A percentile compares a stretch with the other conserved stretches of the same genome.
Evolutionary conservation across 805 yeast species (phyloP).

Genomic region (Myxozyma geophila): DNA sequence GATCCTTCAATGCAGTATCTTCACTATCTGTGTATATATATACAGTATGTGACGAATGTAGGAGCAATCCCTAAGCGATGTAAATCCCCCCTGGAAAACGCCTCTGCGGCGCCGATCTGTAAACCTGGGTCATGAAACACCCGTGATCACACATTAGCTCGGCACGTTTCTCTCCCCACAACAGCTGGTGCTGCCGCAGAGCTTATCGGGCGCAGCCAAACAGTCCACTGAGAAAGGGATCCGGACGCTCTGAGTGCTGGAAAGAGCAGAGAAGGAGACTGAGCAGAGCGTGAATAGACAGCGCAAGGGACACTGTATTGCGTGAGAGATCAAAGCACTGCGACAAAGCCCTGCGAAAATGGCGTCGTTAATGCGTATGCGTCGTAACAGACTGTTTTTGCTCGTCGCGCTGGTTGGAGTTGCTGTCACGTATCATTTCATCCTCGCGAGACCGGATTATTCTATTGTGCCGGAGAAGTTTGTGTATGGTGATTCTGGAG

Average conservation of each 20-base stretch:
- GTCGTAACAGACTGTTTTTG: conserved; percentile 20
- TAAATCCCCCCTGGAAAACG: conserved; percentile 6
- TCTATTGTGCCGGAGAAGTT: conserved; percentile 21
- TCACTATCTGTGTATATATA: too few species aligned
- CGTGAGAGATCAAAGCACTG: not conserved
- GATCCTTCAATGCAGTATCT: too few species aligned
- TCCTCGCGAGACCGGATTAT: not conserved
- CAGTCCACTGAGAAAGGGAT: too few species aligned
- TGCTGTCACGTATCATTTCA: conserved; percentile 17
- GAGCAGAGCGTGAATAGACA: not conserved
- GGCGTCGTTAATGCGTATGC: conserved; percentile 10
- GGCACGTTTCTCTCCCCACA: not conserved
- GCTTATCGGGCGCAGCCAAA: not conserved
- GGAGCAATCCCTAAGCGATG: not conserved
- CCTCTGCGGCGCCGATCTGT: conserved; percentile 6
- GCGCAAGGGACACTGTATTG: not conserved
- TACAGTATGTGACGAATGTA: too few species aligned
- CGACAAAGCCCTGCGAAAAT: not conserved
- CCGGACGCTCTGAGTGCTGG: not conserved
- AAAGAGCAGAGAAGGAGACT: not conserved
- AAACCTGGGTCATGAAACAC: not conserved
- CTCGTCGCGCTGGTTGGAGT: conserved; percentile 14
- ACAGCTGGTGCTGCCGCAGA: conserved; percentile 2
- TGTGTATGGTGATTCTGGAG: conserved; percentile 9
- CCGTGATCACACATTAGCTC: not conserved